These are phyloP conservation scores for Paramecium caudatum DNA, from an alignment of 73 alveolate species.

Conservation along the genomic window DNA sequence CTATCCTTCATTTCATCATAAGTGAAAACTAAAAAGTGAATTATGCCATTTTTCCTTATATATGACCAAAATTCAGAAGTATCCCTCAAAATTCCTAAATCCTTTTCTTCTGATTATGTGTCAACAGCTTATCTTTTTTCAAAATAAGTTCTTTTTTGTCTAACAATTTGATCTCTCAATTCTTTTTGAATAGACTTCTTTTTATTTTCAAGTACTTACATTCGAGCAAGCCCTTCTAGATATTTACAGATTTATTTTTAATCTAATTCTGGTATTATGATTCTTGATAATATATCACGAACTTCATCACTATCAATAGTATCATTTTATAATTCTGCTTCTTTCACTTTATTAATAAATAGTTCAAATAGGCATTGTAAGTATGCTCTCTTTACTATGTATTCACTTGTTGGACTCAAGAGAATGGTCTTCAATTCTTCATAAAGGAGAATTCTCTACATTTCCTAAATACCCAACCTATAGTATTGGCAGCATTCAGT, in stretches of 20 bases:
- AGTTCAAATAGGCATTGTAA: constrained; percentile 70
- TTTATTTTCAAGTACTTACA: not conserved
- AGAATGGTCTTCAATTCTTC: constrained; percentile 63
- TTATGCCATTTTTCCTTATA: constrained; percentile 63
- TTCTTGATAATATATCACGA: constrained; percentile 68
- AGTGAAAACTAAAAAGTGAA: constrained; percentile 69
- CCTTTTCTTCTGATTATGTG: not conserved
- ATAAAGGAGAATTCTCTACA: constrained; percentile 67
- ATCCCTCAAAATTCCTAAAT: constrained; percentile 61
- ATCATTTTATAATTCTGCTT: constrained; percentile 59
- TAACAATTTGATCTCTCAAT: constrained; percentile 3
- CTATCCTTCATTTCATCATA: constrained; percentile 74
- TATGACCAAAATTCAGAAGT: constrained; percentile 74
- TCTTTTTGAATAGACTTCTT: not conserved
- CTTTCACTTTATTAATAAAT: constrained; percentile 71
- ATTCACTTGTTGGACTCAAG: not conserved
- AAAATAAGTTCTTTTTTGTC: constrained; percentile 31
- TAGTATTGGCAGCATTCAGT: constrained; percentile 65
- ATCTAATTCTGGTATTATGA: constrained; percentile 68
- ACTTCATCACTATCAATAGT: constrained; percentile 65
- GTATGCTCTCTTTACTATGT: constrained; percentile 69
- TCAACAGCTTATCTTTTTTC: constrained; percentile 30
- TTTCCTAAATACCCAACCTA: constrained; percentile 73
- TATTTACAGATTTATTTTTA: constrained; percentile 47
- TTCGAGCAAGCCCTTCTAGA: constrained; percentile 64